Conservation (phyloP, 768 basidiomycete genomes). For the Guyanaporus albipodus region DNA sequence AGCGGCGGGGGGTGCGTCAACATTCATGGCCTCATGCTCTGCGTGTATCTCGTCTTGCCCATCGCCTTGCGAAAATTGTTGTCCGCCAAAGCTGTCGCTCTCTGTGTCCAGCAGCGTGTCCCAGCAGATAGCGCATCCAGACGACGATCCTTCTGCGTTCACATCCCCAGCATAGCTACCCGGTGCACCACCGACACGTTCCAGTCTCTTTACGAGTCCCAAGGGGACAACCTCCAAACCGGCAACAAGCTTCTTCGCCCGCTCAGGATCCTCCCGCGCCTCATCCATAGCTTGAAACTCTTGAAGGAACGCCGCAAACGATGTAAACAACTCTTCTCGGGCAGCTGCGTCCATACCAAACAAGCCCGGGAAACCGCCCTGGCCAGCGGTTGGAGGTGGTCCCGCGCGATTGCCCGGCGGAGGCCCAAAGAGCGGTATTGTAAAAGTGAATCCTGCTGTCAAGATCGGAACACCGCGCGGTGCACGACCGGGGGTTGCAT, state of each 20-base stretch:
- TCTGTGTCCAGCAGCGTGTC: constrained; percentile 52
- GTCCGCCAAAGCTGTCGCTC: constrained; percentile 34
- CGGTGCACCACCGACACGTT: constrained; percentile 42
- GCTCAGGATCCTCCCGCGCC: constrained; percentile 58
- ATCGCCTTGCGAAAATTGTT: constrained; percentile 7
- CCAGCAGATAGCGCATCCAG: constrained; percentile 74
- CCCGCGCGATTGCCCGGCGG: constrained; percentile 7
- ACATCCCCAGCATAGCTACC: constrained; percentile 30
- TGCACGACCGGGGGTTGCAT: constrained; percentile 21
- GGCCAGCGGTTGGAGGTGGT: constrained; percentile 3
- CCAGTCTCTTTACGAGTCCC: constrained; percentile 63
- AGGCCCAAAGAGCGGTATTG: constrained; percentile 32
- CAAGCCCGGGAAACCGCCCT: constrained; percentile 5
- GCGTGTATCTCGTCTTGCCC: constrained; percentile 6
- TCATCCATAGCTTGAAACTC: constrained; percentile 30
- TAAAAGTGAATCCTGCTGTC: constrained; percentile 33
- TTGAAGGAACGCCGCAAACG: constrained; percentile 28
- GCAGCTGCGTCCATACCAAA: constrained; percentile 18
- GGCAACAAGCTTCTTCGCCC: constrained; percentile 58
- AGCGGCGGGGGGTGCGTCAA: constrained; percentile 16
- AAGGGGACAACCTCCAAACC: constrained; percentile 64
- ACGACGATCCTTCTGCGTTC: constrained; percentile 34
- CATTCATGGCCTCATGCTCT: constrained; percentile 13
- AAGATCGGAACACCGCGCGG: constrained; percentile 23
- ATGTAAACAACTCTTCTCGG: constrained; percentile 22